phyloP scores from a whole-genome alignment of 2,329 filamentous ascomycete species.

The Alternaria tenuissima region DNA sequence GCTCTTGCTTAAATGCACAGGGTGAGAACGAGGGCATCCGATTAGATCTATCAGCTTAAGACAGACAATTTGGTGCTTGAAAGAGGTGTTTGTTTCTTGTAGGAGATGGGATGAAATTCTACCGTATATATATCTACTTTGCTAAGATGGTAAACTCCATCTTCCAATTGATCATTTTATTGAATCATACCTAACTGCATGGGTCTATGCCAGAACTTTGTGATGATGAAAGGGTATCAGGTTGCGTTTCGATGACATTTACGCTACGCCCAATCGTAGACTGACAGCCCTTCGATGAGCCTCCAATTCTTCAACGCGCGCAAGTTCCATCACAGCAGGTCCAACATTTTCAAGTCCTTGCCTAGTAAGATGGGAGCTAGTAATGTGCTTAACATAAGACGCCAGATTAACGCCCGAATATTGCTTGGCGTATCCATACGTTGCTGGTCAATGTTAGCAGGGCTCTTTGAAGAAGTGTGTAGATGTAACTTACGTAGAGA shows the following conservation, averaged over 20 bases:
- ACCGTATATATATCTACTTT: slow-evolving; percentile 4
- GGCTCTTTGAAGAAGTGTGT: background rate
- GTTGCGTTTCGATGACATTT: background rate
- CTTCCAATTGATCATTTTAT: background rate
- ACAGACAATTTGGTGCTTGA: background rate
- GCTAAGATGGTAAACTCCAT: background rate
- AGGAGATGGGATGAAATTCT: slow-evolving; percentile 4
- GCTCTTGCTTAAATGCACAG: slow-evolving; percentile 13
- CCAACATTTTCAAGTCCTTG: slow-evolving; percentile 88
- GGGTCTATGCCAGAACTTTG: background rate
- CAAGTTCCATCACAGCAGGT: slow-evolving; percentile 90
- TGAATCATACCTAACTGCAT: background rate
- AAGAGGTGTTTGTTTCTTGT: background rate
- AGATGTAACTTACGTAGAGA: slow-evolving; percentile 78
- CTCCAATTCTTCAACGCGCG: slow-evolving; percentile 92
- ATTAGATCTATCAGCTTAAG: background rate
- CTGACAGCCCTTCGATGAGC: slow-evolving; percentile 82
- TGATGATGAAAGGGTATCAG: background rate
- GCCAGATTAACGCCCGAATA: slow-evolving; percentile 97
- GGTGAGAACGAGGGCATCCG: background rate
- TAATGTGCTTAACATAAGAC: slow-evolving; percentile 98
- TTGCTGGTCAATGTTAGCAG: slow-evolving; percentile 66
- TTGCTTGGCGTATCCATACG: slow-evolving; percentile 97
- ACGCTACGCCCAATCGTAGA: slow-evolving; percentile 62
- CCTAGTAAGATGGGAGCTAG: slow-evolving; percentile 86